Conservation (phyloP, 108 stramenopile genomes). For the Epithemia pelagica region DNA sequence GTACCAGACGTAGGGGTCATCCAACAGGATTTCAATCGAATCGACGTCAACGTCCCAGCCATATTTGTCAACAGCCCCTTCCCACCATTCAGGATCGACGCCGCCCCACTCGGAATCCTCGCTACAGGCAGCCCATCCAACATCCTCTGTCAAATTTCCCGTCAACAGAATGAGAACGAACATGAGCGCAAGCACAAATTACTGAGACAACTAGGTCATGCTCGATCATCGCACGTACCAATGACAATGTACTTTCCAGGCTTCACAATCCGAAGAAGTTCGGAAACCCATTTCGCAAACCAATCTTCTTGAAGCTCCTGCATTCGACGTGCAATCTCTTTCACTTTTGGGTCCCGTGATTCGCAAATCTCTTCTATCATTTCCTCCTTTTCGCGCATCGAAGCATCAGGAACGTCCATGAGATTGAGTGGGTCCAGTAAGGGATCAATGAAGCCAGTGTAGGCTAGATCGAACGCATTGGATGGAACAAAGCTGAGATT, state of each 20-base stretch:
- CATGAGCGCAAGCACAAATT: too few species aligned
- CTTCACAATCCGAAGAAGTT: slow-evolving; percentile 46
- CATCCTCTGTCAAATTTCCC: slow-evolving; percentile 5
- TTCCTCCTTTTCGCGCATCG: slow-evolving; percentile 12
- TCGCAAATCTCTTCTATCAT: slow-evolving; percentile 8
- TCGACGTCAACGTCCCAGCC: slow-evolving; percentile 7
- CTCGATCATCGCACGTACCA: not conserved
- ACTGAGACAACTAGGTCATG: too few species aligned
- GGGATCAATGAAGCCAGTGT: slow-evolving; percentile 34
- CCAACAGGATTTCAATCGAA: slow-evolving; percentile 4
- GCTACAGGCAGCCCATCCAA: slow-evolving; percentile 9
- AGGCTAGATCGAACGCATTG: slow-evolving; percentile 40
- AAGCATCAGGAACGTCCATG: not conserved
- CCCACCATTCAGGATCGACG: slow-evolving; percentile 4
- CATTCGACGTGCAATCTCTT: slow-evolving; percentile 1
- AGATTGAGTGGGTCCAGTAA: slow-evolving; percentile 15
- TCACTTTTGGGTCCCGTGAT: not conserved
- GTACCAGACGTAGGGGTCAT: slow-evolving; percentile 1
- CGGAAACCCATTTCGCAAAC: slow-evolving; percentile 26
- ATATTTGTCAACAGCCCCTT: not conserved
- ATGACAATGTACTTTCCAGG: slow-evolving; percentile 31
- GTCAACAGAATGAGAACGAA: too few species aligned
- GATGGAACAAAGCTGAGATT: slow-evolving; percentile 32
- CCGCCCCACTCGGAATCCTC: slow-evolving; percentile 12
- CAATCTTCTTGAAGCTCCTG: slow-evolving; percentile 35